Percentiles rank a stretch among this genome's conserved stretches.
These are phyloP conservation scores for Ustilago hordei DNA, from an alignment of 1,284 basidiomycete species.

Conservation along the genomic window DNA sequence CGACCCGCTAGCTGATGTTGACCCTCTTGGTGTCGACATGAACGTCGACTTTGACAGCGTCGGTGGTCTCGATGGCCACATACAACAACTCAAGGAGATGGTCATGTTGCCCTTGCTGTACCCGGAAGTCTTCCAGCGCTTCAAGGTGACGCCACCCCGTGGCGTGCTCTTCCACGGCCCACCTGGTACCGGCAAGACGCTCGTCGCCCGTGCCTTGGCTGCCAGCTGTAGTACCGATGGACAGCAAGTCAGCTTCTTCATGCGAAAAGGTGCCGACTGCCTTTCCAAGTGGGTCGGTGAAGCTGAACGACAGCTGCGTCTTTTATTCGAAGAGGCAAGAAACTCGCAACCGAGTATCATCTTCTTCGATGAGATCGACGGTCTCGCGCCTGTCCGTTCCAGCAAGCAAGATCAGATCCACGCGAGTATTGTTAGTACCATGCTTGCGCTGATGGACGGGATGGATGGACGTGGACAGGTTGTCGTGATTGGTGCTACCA, in stretches of 20 bases:
- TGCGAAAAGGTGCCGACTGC: constrained; percentile 99
- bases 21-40: constrained; percentile 92
- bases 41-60: constrained; percentile 96
- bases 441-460: constrained; percentile 97
- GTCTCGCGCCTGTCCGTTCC: constrained; percentile 94
- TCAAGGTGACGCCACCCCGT: constrained; percentile 92
- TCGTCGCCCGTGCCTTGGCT: constrained; percentile 85
- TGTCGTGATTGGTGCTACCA: constrained; percentile 98
- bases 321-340: constrained; percentile 95
- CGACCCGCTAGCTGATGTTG: constrained; percentile 88
- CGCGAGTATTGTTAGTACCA: constrained; percentile 94
- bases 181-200: constrained; percentile 69
- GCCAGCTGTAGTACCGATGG: constrained; percentile 91
- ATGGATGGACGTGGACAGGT: constrained; percentile 98
- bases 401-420: constrained; percentile 99
- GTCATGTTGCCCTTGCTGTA: constrained; percentile 94
- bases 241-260: constrained; percentile 95
- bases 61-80: constrained; percentile 95
- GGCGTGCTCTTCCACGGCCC: constrained; percentile 87
- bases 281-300: constrained; percentile 99
- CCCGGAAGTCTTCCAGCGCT: constrained; percentile 95
- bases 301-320: constrained; percentile 92
- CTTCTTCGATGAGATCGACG: constrained; percentile 99
- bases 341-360: constrained; percentile 94
- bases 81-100: constrained; percentile 98